A percentile compares a stretch with the other conserved stretches of the same genome.
phyloP scores from a whole-genome alignment of 441 rosid genomes.

The Pelargonium australe region DNA sequence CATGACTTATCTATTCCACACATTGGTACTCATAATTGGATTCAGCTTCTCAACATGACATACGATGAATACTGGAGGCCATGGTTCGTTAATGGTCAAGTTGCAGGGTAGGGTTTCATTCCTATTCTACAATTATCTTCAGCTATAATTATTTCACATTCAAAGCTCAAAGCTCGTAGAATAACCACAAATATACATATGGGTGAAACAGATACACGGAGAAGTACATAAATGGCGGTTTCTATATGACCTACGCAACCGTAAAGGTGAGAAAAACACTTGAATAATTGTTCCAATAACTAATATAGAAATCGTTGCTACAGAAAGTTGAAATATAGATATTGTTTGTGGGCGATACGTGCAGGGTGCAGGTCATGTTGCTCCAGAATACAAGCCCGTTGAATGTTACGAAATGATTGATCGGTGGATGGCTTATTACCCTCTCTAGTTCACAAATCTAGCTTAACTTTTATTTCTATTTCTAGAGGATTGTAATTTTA shows the following conservation, averaged over 20 bases:
- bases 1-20: conserved; percentile 26
- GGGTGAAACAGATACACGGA: conserved; percentile 22
- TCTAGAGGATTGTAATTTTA: not conserved
- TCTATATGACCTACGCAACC: conserved; percentile 19
- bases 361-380: too few species aligned
- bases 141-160: too few species aligned
- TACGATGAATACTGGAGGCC: conserved; percentile 19
- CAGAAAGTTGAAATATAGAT: too few species aligned
- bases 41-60: conserved; percentile 19
- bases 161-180: too few species aligned
- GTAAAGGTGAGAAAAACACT: conserved; percentile 20
- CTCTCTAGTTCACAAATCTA: not conserved
- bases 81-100: conserved; percentile 27
- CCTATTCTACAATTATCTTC: too few species aligned
- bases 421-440: conserved; percentile 10
- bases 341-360: too few species aligned
- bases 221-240: conserved; percentile 17
- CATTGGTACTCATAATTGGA: conserved; percentile 25
- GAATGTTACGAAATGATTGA: conserved; percentile 16
- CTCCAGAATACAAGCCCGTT: conserved; percentile 11
- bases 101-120: conserved; percentile 23
- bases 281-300: too few species aligned
- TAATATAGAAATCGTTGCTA: too few species aligned
- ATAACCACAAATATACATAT: not conserved
- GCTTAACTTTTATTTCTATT: not conserved